These are phyloP conservation scores for Cryptococcus sp. DNA, from an alignment of 1,284 basidiomycete genomes.

Conservation along the genomic window DNA sequence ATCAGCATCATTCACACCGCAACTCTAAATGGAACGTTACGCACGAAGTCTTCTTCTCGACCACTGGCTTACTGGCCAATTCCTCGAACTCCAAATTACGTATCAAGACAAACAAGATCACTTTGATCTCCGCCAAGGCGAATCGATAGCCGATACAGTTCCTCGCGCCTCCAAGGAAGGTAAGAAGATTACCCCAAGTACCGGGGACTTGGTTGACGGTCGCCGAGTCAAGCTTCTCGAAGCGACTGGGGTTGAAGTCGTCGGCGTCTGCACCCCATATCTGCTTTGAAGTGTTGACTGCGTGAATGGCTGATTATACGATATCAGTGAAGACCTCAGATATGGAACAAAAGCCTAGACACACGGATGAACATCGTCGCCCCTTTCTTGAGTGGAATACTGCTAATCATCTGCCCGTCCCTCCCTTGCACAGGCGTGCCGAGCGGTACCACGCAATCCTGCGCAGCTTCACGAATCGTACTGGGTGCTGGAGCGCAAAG, in stretches of 20 bases:
- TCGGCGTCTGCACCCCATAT: conserved; percentile 71
- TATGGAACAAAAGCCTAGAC: conserved; percentile 10
- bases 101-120: conserved; percentile 61
- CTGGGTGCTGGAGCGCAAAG: conserved; percentile 65
- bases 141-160: conserved; percentile 73
- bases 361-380: conserved; percentile 46
- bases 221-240: conserved; percentile 14
- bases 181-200: conserved; percentile 64
- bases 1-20: not conserved
- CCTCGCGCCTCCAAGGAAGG: conserved; percentile 67
- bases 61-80: conserved; percentile 44
- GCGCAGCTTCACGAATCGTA: conserved; percentile 62
- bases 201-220: conserved; percentile 59
- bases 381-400: conserved; percentile 41
- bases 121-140: conserved; percentile 67
- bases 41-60: conserved; percentile 41
- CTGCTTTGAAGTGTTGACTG: conserved; percentile 62
- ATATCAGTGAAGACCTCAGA: not conserved
- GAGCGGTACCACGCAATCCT: conserved; percentile 66
- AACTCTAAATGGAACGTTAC: conserved; percentile 11
- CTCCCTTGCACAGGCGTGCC: conserved; percentile 47
- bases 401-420: conserved; percentile 51
- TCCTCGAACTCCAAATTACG: conserved; percentile 62
- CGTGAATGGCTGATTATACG: conserved; percentile 47
- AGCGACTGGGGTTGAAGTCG: conserved; percentile 58